Percentiles rank a stretch among this genome's conserved stretches.
Evolutionary conservation across 257 asterid genomes (phyloP).

Genomic region (Solanum lycopersicoides): DNA sequence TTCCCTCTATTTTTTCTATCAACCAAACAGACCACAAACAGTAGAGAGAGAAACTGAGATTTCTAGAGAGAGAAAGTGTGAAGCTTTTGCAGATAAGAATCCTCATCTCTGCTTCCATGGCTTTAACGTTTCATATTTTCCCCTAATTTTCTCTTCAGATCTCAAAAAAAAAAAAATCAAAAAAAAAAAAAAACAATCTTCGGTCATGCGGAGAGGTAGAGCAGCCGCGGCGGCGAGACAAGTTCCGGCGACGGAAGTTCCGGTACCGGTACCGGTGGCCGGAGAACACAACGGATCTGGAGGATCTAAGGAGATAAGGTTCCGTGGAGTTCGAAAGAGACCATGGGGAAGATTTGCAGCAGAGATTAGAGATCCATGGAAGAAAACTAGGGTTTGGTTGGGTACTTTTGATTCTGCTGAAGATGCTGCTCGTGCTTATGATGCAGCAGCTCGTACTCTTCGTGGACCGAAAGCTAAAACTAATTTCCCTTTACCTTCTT

Average conservation of each 20-base stretch:
- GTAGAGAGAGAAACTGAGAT: constrained; percentile 29
- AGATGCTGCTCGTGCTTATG: constrained; percentile 71
- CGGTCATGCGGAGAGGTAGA: constrained; percentile 51
- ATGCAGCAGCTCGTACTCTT: constrained; percentile 53
- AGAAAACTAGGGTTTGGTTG: constrained; percentile 67
- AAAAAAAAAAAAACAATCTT: not conserved
- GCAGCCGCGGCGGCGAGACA: constrained; percentile 15
- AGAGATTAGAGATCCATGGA: constrained; percentile 72
- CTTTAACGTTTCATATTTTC: not conserved
- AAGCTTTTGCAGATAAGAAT: not conserved
- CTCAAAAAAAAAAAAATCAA: not conserved
- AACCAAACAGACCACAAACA: constrained; percentile 23
- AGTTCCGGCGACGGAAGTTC: not conserved
- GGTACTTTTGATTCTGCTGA: constrained; percentile 79
- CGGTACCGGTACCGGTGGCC: constrained; percentile 8
- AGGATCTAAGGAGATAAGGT: constrained; percentile 47
- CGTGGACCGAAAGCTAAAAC: constrained; percentile 66
- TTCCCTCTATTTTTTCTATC: constrained; percentile 3
- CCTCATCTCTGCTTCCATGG: constrained; percentile 2
- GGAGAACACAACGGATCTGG: constrained; percentile 46
- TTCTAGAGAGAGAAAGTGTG: not conserved
- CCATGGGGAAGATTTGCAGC: constrained; percentile 78
- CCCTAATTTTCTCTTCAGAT: not conserved
- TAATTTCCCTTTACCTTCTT: constrained; percentile 32
- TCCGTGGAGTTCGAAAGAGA: constrained; percentile 63